Percentiles rank a stretch among this genome's conserved stretches.
These are phyloP conservation scores for Allantophomopsis cytisporea DNA, from an alignment of 2,329 filamentous ascomycete species.

Conservation along the genomic window DNA sequence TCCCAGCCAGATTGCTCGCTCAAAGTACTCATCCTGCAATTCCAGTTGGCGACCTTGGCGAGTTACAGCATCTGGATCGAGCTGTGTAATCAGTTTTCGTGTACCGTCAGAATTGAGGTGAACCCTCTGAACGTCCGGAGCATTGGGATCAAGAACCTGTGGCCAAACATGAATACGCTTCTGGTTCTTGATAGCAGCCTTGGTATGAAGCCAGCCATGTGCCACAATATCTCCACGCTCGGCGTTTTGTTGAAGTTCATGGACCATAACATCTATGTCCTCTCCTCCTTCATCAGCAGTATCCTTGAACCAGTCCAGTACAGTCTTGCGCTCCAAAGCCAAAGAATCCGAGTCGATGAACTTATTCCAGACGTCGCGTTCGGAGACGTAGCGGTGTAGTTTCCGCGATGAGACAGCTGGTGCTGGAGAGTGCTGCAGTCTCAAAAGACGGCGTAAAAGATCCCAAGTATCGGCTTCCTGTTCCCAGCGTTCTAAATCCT, in stretches of 20 bases:
- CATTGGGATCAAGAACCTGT: conserved; percentile 49
- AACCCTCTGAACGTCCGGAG: conserved; percentile 38
- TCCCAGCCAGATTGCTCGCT: conserved; percentile 84
- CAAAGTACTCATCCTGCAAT: conserved; percentile 74
- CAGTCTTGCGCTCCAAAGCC: conserved; percentile 64
- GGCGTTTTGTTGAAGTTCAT: conserved; percentile 61
- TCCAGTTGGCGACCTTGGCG: conserved; percentile 68
- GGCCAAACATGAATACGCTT: conserved; percentile 65
- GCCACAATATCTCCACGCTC: conserved; percentile 73
- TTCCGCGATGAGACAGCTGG: conserved; percentile 12
- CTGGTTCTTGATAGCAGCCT: conserved; percentile 75
- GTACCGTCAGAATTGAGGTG: conserved; percentile 43
- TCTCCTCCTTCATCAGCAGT: conserved; percentile 55
- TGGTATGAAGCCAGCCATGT: conserved; percentile 86
- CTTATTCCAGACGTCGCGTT: conserved; percentile 52
- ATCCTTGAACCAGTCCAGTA: conserved; percentile 77
- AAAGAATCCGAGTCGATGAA: conserved; percentile 62
- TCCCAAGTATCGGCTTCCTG: conserved; percentile 87
- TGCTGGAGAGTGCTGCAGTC: conserved; percentile 43
- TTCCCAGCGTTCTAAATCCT: conserved; percentile 53
- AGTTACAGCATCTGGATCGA: conserved; percentile 83
- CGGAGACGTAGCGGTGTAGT: conserved; percentile 40
- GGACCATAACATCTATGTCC: conserved; percentile 62
- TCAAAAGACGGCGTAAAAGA: conserved; percentile 50
- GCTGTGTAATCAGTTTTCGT: conserved; percentile 63